Evolutionary conservation across 768 basidiomycete genomes (phyloP), one percentile per base, ranked within the genome.

Genomic region (Lactifluus subvellereus): DNA sequence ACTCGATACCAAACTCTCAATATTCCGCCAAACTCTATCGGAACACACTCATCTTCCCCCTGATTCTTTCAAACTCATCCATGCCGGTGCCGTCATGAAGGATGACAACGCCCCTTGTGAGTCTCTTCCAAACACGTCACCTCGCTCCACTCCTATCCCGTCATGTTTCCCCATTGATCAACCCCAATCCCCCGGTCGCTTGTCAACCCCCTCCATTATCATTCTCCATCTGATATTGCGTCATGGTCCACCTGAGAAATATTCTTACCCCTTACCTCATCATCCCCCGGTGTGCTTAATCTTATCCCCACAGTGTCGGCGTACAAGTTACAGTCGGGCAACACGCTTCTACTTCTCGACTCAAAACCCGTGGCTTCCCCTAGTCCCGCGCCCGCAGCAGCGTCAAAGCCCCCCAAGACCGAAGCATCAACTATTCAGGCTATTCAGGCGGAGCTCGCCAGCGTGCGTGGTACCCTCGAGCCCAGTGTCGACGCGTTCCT

Each of bases 61-160:
- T 33, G 70, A 80, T 66, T 81, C 82, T 33, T 91, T 97, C 81
- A 92, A 94, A 73, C 82, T 98, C 70, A 85, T 98, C 66, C 87
- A 89, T 76, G 84, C 88, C 51, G 96, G 96, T 43, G 94, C 91
- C 1, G 83, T 97, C 73, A 88, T 98, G 82, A 88, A 87, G 68
- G 92, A 96, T 71, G 86, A 94, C 72, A 72, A 76, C 61, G 81
- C 84, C 8, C 82, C 86, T 51, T 75, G 86, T 89, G 66, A 67
- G 76, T 82, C 71, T 40, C 43, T 42, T 47, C 49, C 53, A 20
- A 38, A 43, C 56, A 51, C 48, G 56, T 62, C 58, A 55, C 32
- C 42, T 16, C 32, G 51, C 57, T 56, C 56, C 52, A 67, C 67
- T 59, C 59, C 59, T 65, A 67, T 63, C 49, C 47, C 59, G 33